Conservation (phyloP, 2,329 filamentous ascomycete species). For the Trichoderma atrobrunneum region DNA sequence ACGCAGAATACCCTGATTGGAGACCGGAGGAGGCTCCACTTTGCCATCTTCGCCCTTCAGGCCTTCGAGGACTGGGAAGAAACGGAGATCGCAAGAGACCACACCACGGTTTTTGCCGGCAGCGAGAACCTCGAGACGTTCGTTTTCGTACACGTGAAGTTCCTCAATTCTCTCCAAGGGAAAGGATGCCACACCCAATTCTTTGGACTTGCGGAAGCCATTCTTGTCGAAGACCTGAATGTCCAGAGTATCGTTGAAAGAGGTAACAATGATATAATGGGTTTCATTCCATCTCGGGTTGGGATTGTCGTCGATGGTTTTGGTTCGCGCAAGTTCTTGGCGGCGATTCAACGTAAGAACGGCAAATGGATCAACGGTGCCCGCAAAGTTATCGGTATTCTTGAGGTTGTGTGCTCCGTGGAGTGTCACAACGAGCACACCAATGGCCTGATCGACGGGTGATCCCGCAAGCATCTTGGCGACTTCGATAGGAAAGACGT, state of each 20-base stretch:
- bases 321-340: constrained; percentile 79
- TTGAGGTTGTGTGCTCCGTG: constrained; percentile 90
- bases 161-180: constrained; percentile 78
- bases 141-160: constrained; percentile 74
- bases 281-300: constrained; percentile 97
- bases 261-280: constrained; percentile 90
- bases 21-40: constrained; percentile 76
- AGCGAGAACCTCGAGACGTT: constrained; percentile 77
- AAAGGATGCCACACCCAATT: constrained; percentile 85
- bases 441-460: constrained; percentile 91
- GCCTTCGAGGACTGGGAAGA: constrained; percentile 87
- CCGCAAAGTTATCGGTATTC: constrained; percentile 91
- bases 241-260: constrained; percentile 82
- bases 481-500: constrained; percentile 97
- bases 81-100: constrained; percentile 78
- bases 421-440: constrained; percentile 86
- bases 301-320: constrained; percentile 77
- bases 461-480: constrained; percentile 97
- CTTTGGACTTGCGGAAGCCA: constrained; percentile 93
- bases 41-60: constrained; percentile 72
- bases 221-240: constrained; percentile 90
- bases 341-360: constrained; percentile 82
- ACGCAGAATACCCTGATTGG: constrained; percentile 88
- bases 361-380: constrained; percentile 87
- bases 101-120: constrained; percentile 82